Evolutionary conservation across 106 monocot species (phyloP).

Genomic region (Amphibolis antarctica): DNA sequence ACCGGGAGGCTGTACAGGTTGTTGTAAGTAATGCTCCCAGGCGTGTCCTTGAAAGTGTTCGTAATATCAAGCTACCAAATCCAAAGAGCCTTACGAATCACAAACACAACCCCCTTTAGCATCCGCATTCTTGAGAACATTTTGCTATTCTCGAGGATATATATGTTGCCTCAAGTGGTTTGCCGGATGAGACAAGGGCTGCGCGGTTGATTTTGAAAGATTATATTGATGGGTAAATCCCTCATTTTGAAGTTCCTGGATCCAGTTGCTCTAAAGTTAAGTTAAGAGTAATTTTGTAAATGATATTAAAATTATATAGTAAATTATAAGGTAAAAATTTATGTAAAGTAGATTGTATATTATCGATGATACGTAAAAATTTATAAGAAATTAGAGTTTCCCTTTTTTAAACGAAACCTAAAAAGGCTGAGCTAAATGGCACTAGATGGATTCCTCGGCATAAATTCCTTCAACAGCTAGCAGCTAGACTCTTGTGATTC

Average conservation of each 20-base stretch:
- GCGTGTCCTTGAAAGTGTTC: constrained; percentile 35
- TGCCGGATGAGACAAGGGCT: constrained; percentile 83
- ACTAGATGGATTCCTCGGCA: background rate
- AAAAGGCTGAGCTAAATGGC: too few relatives aligned
- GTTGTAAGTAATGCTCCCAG: constrained; percentile 62
- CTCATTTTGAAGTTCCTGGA: constrained; percentile 79
- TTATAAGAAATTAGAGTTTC: too few relatives aligned
- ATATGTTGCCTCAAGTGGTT: constrained; percentile 61
- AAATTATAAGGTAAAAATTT: too few relatives aligned
- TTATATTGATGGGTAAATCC: constrained; percentile 86
- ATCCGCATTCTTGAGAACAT: constrained; percentile 58
- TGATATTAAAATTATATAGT: too few relatives aligned
- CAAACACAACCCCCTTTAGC: constrained; percentile 54
- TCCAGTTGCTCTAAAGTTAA: constrained; percentile 14
- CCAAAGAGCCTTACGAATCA: constrained; percentile 69
- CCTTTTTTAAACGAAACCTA: too few relatives aligned
- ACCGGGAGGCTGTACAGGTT: constrained; percentile 72
- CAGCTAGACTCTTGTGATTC: constrained; percentile 20
- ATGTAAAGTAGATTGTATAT: too few relatives aligned
- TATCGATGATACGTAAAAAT: too few relatives aligned
- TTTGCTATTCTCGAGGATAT: constrained; percentile 79
- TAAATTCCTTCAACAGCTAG: background rate
- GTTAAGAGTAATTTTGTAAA: too few relatives aligned
- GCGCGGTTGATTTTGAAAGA: constrained; percentile 85
- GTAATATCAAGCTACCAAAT: constrained; percentile 64